phyloP scores from a whole-genome alignment of 805 yeast species.

The Torulaspora delbrueckii region DNA sequence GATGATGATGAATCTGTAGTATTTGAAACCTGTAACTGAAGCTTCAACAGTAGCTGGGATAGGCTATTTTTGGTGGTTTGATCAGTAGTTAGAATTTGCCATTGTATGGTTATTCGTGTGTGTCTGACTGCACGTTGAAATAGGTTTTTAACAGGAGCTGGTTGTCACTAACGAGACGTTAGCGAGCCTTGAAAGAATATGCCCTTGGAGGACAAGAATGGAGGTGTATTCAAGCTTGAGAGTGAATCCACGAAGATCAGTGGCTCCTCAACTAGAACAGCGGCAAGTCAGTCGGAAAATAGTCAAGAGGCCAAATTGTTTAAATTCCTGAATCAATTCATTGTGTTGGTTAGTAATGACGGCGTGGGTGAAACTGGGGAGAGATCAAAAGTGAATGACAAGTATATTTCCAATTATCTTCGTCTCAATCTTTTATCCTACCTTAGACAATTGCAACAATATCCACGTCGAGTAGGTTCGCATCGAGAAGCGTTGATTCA shows the following conservation, averaged over 20 bases:
- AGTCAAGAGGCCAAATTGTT: constrained; percentile 21
- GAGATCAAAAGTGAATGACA: constrained; percentile 4
- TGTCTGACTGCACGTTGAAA: neutral
- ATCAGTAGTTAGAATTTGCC: neutral
- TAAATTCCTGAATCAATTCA: constrained; percentile 22
- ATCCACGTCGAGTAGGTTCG: neutral
- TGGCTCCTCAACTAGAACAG: neutral
- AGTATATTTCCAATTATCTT: constrained; percentile 14
- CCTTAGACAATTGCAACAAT: constrained; percentile 14
- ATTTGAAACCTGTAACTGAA: neutral
- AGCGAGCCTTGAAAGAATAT: neutral
- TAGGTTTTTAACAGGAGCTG: neutral
- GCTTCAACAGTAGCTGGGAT: neutral
- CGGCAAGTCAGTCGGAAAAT: neutral
- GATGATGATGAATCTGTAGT: neutral
- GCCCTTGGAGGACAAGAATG: constrained; percentile 2
- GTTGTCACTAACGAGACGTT: neutral
- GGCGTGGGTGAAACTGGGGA: neutral
- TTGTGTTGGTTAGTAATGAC: constrained; percentile 17
- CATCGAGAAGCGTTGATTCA: constrained; percentile 25
- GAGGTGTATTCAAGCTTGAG: neutral
- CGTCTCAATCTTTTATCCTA: constrained; percentile 17
- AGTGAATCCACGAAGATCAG: neutral
- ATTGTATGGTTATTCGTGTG: neutral
- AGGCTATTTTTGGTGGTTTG: no score